Base-by-base conservation (phyloP, 1,284 basidiomycete genomes). In the Cryptococcus jaspeensis region DNA sequence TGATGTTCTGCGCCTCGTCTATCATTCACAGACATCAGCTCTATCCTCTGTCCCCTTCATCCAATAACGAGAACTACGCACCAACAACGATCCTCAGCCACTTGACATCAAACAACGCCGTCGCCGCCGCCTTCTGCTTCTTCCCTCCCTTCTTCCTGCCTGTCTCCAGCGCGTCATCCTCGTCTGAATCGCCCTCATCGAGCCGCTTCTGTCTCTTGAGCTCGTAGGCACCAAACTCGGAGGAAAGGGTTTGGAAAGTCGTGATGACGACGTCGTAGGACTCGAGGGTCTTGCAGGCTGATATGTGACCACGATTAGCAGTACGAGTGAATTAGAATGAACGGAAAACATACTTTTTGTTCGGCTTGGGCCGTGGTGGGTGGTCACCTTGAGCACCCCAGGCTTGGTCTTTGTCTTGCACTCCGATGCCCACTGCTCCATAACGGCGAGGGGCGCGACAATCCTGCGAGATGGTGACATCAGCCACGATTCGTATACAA, bases 1-100 rank as follows among this genome's bases (percentile, higher is more conserved):
- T 98, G 80, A 99, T 98, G 69, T 90, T 93, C 71, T 99, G 95
- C 0, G 95, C 95, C 73, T 99, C 95, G 70, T 97, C 93, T 92
- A 56, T n/a, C n/a, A 16, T 9, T 32, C 28, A 32, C 28, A 9
- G 32, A 25, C 32, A 38, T 41, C 18, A 50, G 54, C 28, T 6
- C 18, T n/a, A 1, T 22, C 43, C 41, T 12, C 35, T 32, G 28
- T 32, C 4, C 9, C 28, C 28, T 32, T 4, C 28, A 4, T 9
- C 28, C 28, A 2, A 20, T 2, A 44, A 11, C 1, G 22, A 38
- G 22, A 8, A 16, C 16, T 9, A 66, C 78, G 49, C 51, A 90
- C 90, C 91, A 0, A 96, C 81, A 16, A 95, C 89, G 51, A 95
- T 81, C 7, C 93, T 83, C 75, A 85, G 87, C 91, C 91, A 98